Percentiles rank a stretch among this genome's conserved stretches.
phyloP scores from a whole-genome alignment of 768 basidiomycete genomes.

The Xerocomellus chrysenteron region DNA sequence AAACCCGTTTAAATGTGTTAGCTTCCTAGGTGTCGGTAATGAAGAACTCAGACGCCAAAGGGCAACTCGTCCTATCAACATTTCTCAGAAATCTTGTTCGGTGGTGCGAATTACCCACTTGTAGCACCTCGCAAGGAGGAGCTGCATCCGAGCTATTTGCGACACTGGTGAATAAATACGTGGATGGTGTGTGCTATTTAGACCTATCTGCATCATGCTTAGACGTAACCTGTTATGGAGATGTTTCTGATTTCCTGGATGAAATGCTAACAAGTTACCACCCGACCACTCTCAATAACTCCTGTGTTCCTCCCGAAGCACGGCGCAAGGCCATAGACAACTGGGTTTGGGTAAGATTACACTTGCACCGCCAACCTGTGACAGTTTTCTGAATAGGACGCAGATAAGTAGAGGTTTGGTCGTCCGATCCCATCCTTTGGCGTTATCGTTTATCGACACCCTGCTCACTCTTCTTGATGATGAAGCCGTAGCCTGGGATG shows the following conservation, averaged over 20 bases:
- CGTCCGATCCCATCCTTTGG: constrained; percentile 64
- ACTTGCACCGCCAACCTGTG: neutral
- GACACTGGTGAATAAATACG: constrained; percentile 76
- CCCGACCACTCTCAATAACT: constrained; percentile 43
- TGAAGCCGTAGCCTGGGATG: constrained; percentile 60
- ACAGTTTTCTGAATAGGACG: constrained; percentile 1
- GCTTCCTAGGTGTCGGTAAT: constrained; percentile 41
- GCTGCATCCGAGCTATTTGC: constrained; percentile 59
- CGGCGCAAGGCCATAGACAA: constrained; percentile 53
- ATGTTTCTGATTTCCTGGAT: constrained; percentile 45
- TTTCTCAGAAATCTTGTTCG: constrained; percentile 55
- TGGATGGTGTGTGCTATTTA: constrained; percentile 52
- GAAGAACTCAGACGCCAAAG: constrained; percentile 30
- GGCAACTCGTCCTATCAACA: constrained; percentile 44
- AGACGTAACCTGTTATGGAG: constrained; percentile 31
- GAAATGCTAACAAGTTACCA: constrained; percentile 48
- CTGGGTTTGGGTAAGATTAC: constrained; percentile 68
- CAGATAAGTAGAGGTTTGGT: constrained; percentile 81
- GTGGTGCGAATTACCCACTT: constrained; percentile 56
- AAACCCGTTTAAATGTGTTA: neutral
- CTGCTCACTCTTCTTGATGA: constrained; percentile 76
- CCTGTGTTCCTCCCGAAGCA: constrained; percentile 27
- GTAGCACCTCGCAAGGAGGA: constrained; percentile 51
- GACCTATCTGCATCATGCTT: neutral
- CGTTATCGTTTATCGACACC: constrained; percentile 54